These are phyloP conservation scores for Tylopilus sp. DNA, from an alignment of 768 basidiomycete species.

Conservation along the genomic window DNA sequence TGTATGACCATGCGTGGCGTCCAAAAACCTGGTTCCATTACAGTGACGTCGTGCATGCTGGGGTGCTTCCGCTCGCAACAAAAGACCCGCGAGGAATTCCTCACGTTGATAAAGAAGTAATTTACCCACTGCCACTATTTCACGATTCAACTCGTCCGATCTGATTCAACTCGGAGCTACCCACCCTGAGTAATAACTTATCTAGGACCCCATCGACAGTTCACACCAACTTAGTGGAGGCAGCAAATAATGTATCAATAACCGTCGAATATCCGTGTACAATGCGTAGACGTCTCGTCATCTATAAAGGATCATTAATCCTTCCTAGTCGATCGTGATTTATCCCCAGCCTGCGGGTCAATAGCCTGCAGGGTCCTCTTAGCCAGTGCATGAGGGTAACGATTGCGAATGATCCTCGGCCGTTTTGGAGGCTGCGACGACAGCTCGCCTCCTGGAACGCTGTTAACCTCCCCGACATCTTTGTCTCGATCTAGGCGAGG, in stretches of 20 bases:
- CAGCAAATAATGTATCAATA: constrained; percentile 19
- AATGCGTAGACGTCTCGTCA: constrained; percentile 5
- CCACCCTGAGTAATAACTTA: constrained; percentile 19
- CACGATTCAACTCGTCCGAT: constrained; percentile 49
- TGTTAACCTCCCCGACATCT: constrained; percentile 40
- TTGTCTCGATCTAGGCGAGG: constrained; percentile 57
- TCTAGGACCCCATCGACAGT: constrained; percentile 10
- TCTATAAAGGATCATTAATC: constrained; percentile 34
- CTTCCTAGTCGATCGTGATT: constrained; percentile 50
- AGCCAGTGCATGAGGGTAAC: constrained; percentile 50
- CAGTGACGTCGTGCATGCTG: constrained; percentile 96
- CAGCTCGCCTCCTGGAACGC: constrained; percentile 36
- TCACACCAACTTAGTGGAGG: constrained; percentile 9
- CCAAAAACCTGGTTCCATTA: constrained; percentile 94
- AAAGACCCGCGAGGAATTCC: constrained; percentile 97
- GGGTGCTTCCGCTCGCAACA: constrained; percentile 98
- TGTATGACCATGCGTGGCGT: constrained; percentile 99
- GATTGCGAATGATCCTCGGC: constrained; percentile 53
- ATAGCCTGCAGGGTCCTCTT: constrained; percentile 55
- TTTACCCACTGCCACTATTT: neutral
- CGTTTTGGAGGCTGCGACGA: constrained; percentile 52
- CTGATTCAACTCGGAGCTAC: constrained; percentile 33
- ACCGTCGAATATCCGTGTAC: constrained; percentile 5
- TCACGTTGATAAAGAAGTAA: constrained; percentile 69
- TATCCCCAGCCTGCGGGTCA: constrained; percentile 59